Base-by-base conservation (phyloP, 78 protist genomes). In the Guillardia theta region DNA sequence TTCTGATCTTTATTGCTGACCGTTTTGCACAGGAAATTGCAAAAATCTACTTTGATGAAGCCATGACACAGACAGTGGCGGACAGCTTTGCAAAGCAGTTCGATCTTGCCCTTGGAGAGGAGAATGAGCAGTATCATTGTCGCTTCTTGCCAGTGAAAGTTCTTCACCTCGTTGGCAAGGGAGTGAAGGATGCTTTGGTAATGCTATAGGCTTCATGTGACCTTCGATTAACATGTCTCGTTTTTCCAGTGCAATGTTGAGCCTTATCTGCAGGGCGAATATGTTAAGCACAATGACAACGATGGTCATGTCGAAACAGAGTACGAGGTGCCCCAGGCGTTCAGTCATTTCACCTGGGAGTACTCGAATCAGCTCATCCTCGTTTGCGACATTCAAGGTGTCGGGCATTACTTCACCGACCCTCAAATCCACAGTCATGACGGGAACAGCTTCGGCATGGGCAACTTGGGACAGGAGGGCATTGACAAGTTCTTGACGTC, bases 361-460 rank as follows among this genome's bases (percentile, higher is more conserved):
- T 30, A 48, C 27, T 43, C 88, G 15, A 33, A 43, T 33, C 80
- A 39, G 76, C 44, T 12, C 43, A 24, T 64, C 9, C 39, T 47
- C 48, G 77, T 93, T 8, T 48, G 64, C 47, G 94, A 93, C 88
- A 41, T 93, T 41, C 94, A 93, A 33, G 94, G 83, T 27, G 93
- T 54, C 0, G 93, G 78, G 30, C 15, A 54, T 18, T 58, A 27
- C 48, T 90, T 15, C 48, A 90, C 93, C 0, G 93, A 90, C 78
- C 93, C 93, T 0, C 93, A 90, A 48, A 41, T 90, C 0, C 93
- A 90, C 93, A 19, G 58, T 30, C 33, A 9, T 1, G 93, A 37
- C 27, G 64, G 93, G 18, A 22, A 50, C 19, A 36, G 93, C 19
- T 90, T 54, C 36, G 93, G 93, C 78, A 58, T n/a, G 45, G 93